phyloP scores from a whole-genome alignment of 163 green algal genomes.

The Coccomyxa subellipsoidea region DNA sequence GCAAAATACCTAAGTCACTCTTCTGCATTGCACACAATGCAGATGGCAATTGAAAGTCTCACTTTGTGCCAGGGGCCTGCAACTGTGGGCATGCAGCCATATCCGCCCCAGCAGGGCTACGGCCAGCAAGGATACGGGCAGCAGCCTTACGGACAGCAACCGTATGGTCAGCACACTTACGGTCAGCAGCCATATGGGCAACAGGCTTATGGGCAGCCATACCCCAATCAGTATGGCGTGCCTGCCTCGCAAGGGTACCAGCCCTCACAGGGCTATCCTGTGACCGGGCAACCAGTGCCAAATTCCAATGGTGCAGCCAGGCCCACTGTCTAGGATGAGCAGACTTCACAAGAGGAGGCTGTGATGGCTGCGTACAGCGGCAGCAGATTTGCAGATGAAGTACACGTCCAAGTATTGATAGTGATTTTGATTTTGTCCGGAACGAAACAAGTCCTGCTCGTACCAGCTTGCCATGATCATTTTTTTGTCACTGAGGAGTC shows the following conservation, averaged over 20 bases:
- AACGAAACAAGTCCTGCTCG: too few relatives aligned
- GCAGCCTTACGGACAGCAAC: background rate
- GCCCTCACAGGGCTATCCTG: background rate
- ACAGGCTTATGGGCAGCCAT: background rate
- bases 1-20: background rate
- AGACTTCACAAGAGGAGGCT: too few relatives aligned
- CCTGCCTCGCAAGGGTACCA: background rate
- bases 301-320: background rate
- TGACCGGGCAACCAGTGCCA: background rate
- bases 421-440: too few relatives aligned
- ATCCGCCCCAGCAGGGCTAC: background rate
- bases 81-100: background rate
- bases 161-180: background rate
- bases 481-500: too few relatives aligned
- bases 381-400: background rate
- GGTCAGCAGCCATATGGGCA: background rate
- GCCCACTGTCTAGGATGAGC: background rate
- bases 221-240: background rate
- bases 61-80: background rate
- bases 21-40: background rate
- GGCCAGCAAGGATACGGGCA: background rate
- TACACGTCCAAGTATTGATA: background rate
- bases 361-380: too few relatives aligned
- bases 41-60: background rate
- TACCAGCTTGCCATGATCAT: too few relatives aligned